Conservation (phyloP, 768 basidiomycete genomes). For the Russula olivacea region DNA sequence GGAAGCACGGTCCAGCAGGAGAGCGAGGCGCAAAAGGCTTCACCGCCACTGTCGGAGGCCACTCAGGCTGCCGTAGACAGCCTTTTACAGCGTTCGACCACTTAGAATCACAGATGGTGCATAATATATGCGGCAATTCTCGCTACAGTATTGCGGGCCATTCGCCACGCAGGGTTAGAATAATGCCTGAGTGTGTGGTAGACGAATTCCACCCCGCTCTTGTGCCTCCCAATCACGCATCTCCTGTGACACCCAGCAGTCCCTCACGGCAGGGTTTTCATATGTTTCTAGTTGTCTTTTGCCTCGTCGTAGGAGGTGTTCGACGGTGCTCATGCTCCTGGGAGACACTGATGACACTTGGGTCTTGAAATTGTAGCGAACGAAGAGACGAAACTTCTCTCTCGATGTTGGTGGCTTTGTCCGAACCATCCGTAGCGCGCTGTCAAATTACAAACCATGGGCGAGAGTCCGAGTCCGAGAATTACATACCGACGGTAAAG, state of each 20-base stretch:
- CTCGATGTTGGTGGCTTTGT: slow-evolving; percentile 57
- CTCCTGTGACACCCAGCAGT: slow-evolving; percentile 66
- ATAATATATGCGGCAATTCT: not conserved
- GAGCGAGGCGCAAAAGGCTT: slow-evolving; percentile 7
- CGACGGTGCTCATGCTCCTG: slow-evolving; percentile 62
- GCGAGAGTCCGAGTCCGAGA: not conserved
- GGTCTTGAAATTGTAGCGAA: slow-evolving; percentile 63
- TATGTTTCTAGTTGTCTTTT: slow-evolving; percentile 62
- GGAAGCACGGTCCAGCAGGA: slow-evolving; percentile 5
- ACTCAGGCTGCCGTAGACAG: slow-evolving; percentile 5
- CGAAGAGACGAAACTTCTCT: slow-evolving; percentile 59
- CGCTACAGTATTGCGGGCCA: not conserved
- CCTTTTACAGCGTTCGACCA: not conserved
- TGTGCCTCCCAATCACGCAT: slow-evolving; percentile 60
- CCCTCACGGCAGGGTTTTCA: slow-evolving; percentile 58
- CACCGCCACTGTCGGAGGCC: slow-evolving; percentile 5
- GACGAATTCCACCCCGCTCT: slow-evolving; percentile 22
- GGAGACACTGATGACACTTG: slow-evolving; percentile 57
- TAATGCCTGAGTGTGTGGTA: not conserved
- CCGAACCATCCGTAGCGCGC: slow-evolving; percentile 69
- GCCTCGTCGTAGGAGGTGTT: slow-evolving; percentile 71
- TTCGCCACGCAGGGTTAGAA: not conserved
- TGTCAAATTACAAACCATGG: slow-evolving; percentile 29
- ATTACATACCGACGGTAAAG: slow-evolving; percentile 49
- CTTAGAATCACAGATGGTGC: not conserved